Conservation (phyloP, 2,329 filamentous ascomycete genomes). For the Phialemonium atrogriseum region DNA sequence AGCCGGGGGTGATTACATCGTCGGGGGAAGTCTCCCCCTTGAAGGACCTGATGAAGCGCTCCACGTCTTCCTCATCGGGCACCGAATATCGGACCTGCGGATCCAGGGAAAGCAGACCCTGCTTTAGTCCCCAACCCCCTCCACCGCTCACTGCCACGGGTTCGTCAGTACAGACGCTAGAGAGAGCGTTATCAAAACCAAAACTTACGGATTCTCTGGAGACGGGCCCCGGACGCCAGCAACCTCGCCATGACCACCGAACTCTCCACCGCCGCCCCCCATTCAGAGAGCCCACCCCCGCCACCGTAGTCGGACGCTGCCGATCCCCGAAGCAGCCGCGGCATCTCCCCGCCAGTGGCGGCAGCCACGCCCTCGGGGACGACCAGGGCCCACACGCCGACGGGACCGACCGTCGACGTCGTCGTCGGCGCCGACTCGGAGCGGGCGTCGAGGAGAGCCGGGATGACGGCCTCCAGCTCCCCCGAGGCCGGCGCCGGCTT, state of each 20-base stretch:
- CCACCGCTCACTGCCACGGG: conserved; percentile 59
- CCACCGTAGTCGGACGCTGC: conserved; percentile 13
- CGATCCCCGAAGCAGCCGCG: conserved; percentile 6
- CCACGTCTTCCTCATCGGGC: conserved; percentile 41
- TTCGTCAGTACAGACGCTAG: conserved; percentile 7
- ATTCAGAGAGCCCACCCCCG: conserved; percentile 16
- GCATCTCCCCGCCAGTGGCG: neutral
- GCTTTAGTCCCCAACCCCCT: conserved; percentile 76
- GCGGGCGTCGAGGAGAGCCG: conserved; percentile 42
- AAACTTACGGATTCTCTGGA: conserved; percentile 37
- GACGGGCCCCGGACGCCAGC: conserved; percentile 32
- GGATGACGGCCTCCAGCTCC: conserved; percentile 61
- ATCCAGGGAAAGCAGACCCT: conserved; percentile 70
- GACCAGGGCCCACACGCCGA: conserved; percentile 68
- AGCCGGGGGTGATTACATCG: conserved; percentile 53
- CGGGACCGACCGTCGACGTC: conserved; percentile 29
- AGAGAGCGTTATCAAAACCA: neutral
- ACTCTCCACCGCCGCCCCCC: conserved; percentile 15
- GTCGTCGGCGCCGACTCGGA: conserved; percentile 14
- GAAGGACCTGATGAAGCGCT: conserved; percentile 44
- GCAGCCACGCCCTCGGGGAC: conserved; percentile 30
- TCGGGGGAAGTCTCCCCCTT: conserved; percentile 29
- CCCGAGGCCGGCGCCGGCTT: conserved; percentile 53
- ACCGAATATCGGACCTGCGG: conserved; percentile 50
- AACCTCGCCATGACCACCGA: conserved; percentile 22